Evolutionary conservation across 176 grass and related monocot species (phyloP).

Genomic region (Rhynchospora pubera): DNA sequence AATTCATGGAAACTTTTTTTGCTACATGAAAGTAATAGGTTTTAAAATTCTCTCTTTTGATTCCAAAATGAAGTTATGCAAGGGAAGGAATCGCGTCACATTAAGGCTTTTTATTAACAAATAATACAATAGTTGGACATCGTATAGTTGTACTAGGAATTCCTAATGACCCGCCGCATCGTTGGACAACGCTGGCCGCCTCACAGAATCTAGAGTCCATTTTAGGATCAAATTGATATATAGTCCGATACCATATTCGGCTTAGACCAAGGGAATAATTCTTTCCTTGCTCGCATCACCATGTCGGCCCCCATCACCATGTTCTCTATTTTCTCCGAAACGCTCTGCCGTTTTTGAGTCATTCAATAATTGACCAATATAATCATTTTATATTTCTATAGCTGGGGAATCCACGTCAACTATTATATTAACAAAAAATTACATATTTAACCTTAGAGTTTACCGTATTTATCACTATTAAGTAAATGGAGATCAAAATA

Average conservation of each 20-base stretch:
- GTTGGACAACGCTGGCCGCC: background rate
- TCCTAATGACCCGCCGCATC: background rate
- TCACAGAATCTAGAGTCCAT: background rate
- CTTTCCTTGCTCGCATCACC: background rate
- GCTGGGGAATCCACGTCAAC: background rate
- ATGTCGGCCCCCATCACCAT: background rate
- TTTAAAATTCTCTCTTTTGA: too few species aligned
- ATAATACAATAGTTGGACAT: too few species aligned
- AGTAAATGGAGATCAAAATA: too few species aligned
- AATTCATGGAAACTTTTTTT: too few species aligned
- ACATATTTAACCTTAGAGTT: background rate
- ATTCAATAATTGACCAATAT: background rate
- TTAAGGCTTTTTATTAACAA: too few species aligned
- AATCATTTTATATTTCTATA: background rate
- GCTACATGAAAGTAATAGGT: too few species aligned
- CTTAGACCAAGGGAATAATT: constrained; percentile 10
- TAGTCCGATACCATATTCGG: background rate
- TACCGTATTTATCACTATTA: too few species aligned
- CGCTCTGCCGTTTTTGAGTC: background rate
- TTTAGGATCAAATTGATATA: background rate
- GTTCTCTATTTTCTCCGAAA: background rate
- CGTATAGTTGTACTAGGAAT: too few species aligned
- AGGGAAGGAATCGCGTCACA: too few species aligned
- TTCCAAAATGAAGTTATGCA: too few species aligned
- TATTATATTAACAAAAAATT: background rate